Evolutionary conservation across 1,284 basidiomycete species (phyloP), one percentile per base, ranked within the genome.

Genomic region (Heterobasidion parviporum): DNA sequence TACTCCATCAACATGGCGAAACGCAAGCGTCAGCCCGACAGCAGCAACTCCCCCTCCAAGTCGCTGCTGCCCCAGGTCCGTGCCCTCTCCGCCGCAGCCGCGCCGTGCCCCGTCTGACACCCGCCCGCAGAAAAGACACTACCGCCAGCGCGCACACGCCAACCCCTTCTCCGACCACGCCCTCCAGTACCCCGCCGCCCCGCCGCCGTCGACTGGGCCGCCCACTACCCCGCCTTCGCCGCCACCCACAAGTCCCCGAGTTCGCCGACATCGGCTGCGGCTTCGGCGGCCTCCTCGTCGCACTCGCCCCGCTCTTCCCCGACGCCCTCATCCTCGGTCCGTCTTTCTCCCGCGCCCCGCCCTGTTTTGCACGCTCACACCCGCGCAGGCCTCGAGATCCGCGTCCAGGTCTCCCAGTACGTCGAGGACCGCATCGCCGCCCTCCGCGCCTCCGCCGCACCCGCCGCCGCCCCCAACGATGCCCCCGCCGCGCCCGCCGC

Each of bases 221-320:
- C 74, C 15, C 92, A 97, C 71, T 99, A 87, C 71, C 96, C 96
- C 2, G 78, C 81, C 41, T 89, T 85, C 68, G 70, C 76, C 18
- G 72, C 64, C 47, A 69, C 79, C 6, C 76, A 73, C 20, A 85
- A 10, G 72, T 74, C 12, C 95, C 97, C 41, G 94, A 96, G 72
- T 97, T 96, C 67, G 96, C 93, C 2, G 97, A 99, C 71, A 85
- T 99, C 20, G 97, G 97, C 0, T 99, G 97, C 70, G 97, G 97
- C 44, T 99, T 99, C 66, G 97, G 97, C 15, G 97, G 97, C 7
- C 80, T 99, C 46, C 75, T 98, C 57, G 91, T 97, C 65, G 77
- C 90, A 8, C 82, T 99, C 26, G 94, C 95, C 0, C 94, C 95
- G 6, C 73, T 93, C 56, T 98, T 89, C 68, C 97, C 97, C 10